Conservation (phyloP, 345 rosid genomes). For the Rhizophora mangle region DNA sequence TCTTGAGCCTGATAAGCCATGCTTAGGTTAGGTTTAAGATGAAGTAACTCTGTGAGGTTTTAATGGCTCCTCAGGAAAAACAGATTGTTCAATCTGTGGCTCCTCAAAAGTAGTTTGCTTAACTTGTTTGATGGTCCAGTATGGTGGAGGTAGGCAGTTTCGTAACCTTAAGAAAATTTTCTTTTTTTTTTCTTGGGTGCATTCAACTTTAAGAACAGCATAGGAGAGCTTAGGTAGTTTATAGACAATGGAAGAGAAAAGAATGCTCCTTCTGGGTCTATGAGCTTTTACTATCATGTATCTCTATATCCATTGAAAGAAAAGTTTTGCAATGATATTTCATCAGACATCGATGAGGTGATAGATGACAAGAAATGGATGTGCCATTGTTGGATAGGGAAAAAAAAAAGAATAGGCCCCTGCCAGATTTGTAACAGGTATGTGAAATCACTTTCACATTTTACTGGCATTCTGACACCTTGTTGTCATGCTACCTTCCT, state of each 20-base stretch:
- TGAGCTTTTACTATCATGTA: background rate
- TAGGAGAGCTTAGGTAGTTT: too few species aligned
- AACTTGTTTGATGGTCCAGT: constrained; percentile 40
- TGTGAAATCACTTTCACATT: too few species aligned
- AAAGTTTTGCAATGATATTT: background rate
- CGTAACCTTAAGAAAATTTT: background rate
- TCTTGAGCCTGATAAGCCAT: constrained; percentile 37
- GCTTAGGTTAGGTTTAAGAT: constrained; percentile 28
- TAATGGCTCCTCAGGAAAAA: constrained; percentile 35
- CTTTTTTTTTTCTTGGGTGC: too few species aligned
- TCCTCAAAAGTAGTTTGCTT: constrained; percentile 38
- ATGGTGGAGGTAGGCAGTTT: constrained; percentile 41
- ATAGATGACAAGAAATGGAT: constrained; percentile 39
- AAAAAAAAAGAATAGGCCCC: constrained; percentile 35
- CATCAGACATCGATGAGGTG: constrained; percentile 36
- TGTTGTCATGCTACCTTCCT: too few species aligned
- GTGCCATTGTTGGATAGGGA: constrained; percentile 46
- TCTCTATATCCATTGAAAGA: too few species aligned
- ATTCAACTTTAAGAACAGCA: too few species aligned
- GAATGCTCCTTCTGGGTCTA: background rate
- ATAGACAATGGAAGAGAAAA: background rate
- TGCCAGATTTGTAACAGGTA: constrained; percentile 48
- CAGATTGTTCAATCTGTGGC: constrained; percentile 43
- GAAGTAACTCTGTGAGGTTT: background rate
- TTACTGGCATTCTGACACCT: too few species aligned